A percentile compares a stretch with the other conserved stretches of the same genome.
Evolutionary conservation across 306 rosid species (phyloP).

Genomic region (Rosa rugosa): DNA sequence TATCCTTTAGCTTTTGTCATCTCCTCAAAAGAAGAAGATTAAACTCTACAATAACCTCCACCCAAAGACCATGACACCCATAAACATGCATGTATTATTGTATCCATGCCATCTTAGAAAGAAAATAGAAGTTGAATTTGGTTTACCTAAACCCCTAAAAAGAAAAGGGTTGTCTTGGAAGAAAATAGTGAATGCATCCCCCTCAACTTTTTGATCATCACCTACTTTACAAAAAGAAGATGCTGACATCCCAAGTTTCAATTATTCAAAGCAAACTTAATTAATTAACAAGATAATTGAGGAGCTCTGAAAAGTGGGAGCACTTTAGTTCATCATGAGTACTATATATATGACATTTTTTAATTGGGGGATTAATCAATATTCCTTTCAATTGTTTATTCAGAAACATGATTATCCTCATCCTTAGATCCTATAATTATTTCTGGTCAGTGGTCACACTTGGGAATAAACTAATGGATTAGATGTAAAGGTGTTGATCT

Average conservation of each 20-base stretch:
- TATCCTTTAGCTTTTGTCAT: conserved; percentile 52
- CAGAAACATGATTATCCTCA: conserved; percentile 15
- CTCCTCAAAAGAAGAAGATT: conserved; percentile 33
- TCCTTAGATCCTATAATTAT: conserved; percentile 11
- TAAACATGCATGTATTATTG: neutral
- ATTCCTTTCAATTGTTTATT: conserved; percentile 32
- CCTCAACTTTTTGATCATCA: conserved; percentile 35
- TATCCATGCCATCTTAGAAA: neutral
- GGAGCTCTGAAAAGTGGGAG: conserved; percentile 22
- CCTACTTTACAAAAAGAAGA: conserved; percentile 48
- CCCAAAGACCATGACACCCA: neutral
- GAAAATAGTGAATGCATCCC: conserved; percentile 47
- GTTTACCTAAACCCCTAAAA: conserved; percentile 51
- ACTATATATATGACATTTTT: neutral
- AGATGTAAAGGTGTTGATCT: conserved; percentile 5
- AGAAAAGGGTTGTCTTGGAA: conserved; percentile 56
- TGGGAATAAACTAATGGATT: conserved; percentile 24
- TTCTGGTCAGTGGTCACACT: neutral
- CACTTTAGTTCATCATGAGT: conserved; percentile 18
- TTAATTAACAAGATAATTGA: neutral
- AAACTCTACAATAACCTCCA: conserved; percentile 30
- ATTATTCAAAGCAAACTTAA: conserved; percentile 22
- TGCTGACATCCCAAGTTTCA: conserved; percentile 55
- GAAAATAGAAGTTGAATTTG: conserved; percentile 7
- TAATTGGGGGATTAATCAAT: conserved; percentile 2